Evolutionary conservation across 2,329 filamentous ascomycete genomes (phyloP), one percentile per base, ranked within the genome.

Genomic region (Neonectria punicea): DNA sequence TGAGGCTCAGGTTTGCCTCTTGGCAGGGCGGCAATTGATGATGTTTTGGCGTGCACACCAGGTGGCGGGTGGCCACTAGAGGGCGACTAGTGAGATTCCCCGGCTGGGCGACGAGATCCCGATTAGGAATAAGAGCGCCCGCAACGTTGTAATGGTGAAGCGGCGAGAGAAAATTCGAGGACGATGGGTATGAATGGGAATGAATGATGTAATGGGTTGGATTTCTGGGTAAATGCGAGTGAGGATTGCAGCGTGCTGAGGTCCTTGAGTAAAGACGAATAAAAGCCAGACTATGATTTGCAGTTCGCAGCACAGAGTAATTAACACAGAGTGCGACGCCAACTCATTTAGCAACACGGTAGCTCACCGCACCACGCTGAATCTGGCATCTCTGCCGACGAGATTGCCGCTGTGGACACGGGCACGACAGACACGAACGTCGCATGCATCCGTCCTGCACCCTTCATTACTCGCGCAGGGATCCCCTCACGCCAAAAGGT

Each of bases 1-100:
- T 58, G 50, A 30, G 66, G 68, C 68, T 72, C 66, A 28, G 55
- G 41, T 43, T 18, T 51, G 63, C 34, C 34, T 30, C 70, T 72
- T 72, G 70, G 70, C 66, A 50, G 16, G 30, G n/a, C 16, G 32
- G 30, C 34, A 25, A 14, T 58, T 41, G 7, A n/a, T 51, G 36
- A 20, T 50, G 49, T 14, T 30, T 22, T 22, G 30, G n/a, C 49
- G 14, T 51, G 4, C 28, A n/a, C 5, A 18, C n/a, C n/a, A n/a
- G 13, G 39, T 13, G 44, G n/a, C 11, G n/a, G 16, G 28, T 13
- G 49, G 49, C 47, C 47, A n/a, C 47, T 32, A 51, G 30, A 6
- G 6, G 13, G n/a, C 32, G 10, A 18, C 49, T 51, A 36, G 30
- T 14, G 9, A 34, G 49, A 51, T 51, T 10, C 28, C 3, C 49